Evolutionary conservation across 768 basidiomycete species (phyloP).

Genomic region (Exidia glandulosa): DNA sequence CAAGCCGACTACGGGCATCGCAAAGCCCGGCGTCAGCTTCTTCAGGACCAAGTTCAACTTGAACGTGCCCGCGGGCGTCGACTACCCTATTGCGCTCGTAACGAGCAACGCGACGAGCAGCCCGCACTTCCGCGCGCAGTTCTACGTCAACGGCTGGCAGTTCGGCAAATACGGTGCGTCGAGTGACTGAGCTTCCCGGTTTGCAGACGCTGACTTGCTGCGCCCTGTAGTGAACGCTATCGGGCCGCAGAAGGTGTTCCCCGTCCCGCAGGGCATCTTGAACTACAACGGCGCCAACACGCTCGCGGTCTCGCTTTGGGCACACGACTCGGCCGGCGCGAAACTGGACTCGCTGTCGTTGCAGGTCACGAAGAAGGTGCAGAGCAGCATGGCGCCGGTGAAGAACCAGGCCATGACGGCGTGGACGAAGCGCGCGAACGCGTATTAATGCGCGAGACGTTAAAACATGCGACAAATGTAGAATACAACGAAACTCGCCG

Average conservation of each 20-base stretch:
- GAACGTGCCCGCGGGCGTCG: conserved; percentile 44
- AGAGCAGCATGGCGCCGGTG: not conserved
- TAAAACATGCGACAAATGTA: no score
- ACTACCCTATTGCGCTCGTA: conserved; percentile 59
- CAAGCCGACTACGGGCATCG: conserved; percentile 35
- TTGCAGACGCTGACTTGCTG: not conserved
- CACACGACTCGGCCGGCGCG: conserved; percentile 32
- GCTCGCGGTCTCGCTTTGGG: conserved; percentile 38
- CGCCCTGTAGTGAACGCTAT: not conserved
- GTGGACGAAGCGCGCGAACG: not conserved
- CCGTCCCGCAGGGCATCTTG: conserved; percentile 52
- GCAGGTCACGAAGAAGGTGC: not conserved
- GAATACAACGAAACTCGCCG: no score
- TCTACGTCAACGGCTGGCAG: conserved; percentile 54
- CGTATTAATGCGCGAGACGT: not conserved
- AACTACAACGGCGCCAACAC: conserved; percentile 53
- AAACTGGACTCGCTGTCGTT: conserved; percentile 31
- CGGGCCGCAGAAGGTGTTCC: conserved; percentile 11
- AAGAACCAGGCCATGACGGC: not conserved
- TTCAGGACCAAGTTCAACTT: conserved; percentile 62
- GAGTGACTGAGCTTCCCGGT: conserved; percentile 8
- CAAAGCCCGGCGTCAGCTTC: conserved; percentile 64
- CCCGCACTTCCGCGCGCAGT: conserved; percentile 49
- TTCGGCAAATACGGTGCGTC: conserved; percentile 2
- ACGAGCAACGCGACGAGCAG: conserved; percentile 38